Evolutionary conservation across 805 yeast species (phyloP).

Genomic region (Candida succiphila): DNA sequence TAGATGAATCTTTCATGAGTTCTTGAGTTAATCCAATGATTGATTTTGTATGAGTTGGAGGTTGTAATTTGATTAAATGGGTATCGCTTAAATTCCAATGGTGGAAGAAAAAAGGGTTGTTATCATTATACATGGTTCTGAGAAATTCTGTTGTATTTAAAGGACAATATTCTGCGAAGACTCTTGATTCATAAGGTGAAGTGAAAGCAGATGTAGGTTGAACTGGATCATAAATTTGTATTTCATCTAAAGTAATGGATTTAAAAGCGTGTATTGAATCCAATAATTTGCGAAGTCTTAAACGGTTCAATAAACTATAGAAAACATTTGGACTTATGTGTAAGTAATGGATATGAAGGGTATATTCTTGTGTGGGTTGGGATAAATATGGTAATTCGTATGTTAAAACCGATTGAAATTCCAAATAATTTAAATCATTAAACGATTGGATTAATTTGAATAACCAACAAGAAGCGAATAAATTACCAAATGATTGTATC

Average conservation of each 20-base stretch:
- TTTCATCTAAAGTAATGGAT: neutral
- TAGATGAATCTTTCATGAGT: too few species aligned
- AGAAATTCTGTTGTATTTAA: too few species aligned
- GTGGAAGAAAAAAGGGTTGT: too few species aligned
- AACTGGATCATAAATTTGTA: neutral
- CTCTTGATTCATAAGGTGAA: too few species aligned
- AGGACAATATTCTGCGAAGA: too few species aligned
- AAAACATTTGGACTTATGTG: conserved; percentile 4
- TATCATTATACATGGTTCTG: too few species aligned
- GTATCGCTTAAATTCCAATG: too few species aligned
- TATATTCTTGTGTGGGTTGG: neutral
- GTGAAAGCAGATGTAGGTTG: too few species aligned
- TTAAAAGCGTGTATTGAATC: conserved; percentile 1
- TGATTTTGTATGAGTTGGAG: too few species aligned
- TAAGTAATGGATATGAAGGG: neutral
- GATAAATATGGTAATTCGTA: neutral
- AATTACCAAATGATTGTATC: conserved; percentile 6
- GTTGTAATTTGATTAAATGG: too few species aligned
- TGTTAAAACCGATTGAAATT: conserved; percentile 1
- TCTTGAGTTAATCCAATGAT: too few species aligned
- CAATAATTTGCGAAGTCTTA: conserved; percentile 6
- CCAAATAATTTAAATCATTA: conserved; percentile 5
- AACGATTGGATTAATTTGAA: conserved; percentile 6
- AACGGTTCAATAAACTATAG: conserved; percentile 2
- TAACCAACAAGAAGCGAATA: neutral